Percentiles rank a stretch among this genome's conserved stretches.
Conservation (phyloP, 1,284 basidiomycete species). For the Microbotryomycetes sp. region DNA sequence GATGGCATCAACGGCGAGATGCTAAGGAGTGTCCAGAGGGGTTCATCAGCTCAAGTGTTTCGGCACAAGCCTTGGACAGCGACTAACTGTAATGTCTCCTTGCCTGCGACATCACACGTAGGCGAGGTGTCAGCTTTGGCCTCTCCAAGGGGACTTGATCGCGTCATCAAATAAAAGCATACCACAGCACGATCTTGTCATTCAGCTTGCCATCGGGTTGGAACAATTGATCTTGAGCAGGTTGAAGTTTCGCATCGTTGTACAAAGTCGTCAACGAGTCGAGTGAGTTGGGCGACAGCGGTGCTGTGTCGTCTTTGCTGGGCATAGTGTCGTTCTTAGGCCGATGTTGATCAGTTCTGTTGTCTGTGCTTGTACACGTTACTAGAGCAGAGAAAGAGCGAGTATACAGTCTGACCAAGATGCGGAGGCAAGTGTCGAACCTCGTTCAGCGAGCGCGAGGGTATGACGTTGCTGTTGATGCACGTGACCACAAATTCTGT, state of each 20-base stretch:
- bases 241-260: not conserved
- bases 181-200: conserved; percentile 33
- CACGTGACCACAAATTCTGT: too few relatives aligned
- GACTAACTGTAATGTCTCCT: conserved; percentile 60
- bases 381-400: too few relatives aligned
- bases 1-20: conserved; percentile 64
- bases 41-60: not conserved
- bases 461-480: too few relatives aligned
- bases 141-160: not conserved
- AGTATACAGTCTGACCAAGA: too few relatives aligned
- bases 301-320: not conserved
- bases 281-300: not conserved
- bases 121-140: not conserved
- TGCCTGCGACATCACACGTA: conserved; percentile 48
- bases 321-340: too few relatives aligned
- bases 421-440: too few relatives aligned
- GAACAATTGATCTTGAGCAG: conserved; percentile 1
- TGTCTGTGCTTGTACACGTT: too few relatives aligned
- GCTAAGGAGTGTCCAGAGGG: conserved; percentile 8
- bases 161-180: not conserved
- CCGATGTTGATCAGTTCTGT: too few relatives aligned
- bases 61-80: too few relatives aligned
- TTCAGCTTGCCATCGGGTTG: conserved; percentile 13
- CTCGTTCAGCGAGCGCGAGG: too few relatives aligned
- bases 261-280: conserved; percentile 3